Percentiles rank a stretch among this genome's conserved stretches.
These are phyloP conservation scores for Extremus antarcticus DNA, from an alignment of 495 filamentous ascomycete genomes.

Conservation along the genomic window DNA sequence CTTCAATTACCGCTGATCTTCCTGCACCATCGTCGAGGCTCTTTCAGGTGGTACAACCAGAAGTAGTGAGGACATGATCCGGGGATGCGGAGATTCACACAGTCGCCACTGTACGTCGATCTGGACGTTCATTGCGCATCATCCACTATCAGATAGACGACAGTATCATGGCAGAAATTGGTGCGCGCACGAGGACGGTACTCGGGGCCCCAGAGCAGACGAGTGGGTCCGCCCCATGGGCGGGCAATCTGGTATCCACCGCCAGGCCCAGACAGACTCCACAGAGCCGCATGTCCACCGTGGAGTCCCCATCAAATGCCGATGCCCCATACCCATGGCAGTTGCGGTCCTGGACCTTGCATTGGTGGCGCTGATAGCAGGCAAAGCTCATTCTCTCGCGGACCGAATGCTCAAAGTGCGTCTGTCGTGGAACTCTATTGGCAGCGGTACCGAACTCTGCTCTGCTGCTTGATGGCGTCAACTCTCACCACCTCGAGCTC, in stretches of 20 bases:
- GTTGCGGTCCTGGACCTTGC: neutral
- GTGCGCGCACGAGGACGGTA: no score
- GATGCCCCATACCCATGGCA: neutral
- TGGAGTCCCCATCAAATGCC: neutral
- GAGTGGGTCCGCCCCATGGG: no score
- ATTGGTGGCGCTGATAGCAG: neutral
- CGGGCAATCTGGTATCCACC: neutral
- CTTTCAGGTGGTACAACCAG: neutral
- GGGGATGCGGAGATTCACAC: neutral
- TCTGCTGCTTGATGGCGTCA: neutral
- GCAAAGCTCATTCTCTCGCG: neutral
- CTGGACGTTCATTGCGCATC: neutral
- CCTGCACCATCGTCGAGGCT: neutral
- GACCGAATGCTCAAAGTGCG: neutral
- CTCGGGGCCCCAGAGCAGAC: no score
- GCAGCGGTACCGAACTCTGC: neutral
- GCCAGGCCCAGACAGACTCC: neutral
- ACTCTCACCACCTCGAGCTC: neutral
- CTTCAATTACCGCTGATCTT: neutral
- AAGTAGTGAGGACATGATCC: neutral
- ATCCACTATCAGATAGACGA: neutral
- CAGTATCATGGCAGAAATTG: no score
- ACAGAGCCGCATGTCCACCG: neutral
- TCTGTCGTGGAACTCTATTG: neutral
- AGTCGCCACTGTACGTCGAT: neutral